Base-by-base conservation (phyloP, 192 early-diverging fungal genomes). In the Phlyctochytrium planicorne region DNA sequence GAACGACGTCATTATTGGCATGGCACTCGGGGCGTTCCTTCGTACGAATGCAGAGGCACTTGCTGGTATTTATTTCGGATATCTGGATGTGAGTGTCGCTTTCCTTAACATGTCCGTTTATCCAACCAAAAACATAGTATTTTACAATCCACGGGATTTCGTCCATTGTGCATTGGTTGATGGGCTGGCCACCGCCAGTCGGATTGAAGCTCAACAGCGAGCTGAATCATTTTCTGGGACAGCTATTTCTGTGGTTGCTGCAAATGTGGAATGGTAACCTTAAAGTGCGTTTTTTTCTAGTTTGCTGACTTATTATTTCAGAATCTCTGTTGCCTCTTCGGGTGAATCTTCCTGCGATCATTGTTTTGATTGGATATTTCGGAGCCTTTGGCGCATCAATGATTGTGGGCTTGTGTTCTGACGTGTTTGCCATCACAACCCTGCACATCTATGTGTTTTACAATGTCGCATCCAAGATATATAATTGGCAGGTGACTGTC, bases 401-500 rank as follows among this genome's bases (percentile, higher is more conserved):
- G 88, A 75, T 89, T 37, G 73, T 98, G 24, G 87, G 92, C 3
- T 75, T 99, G 0, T 71, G 91, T 16, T 91, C 90, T 0, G 97
- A 99, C 65, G 77, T 95, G 16, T 65, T 97, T 29, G 80, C 92
- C 0, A 82, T 97, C 33, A 78, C 88, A 37, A 97, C 97, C 0
- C 56, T 97, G 17, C 96, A 99, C 70, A 85, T 97, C 31, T 94
- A 97, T 68, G 85, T 94, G 76, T 98, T 98, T 77, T 98, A 99
- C 63, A 88, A 91, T 75, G 91, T 99, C 0, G 92, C 95, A 0
- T 90, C 91, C 0, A 88, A 90, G 25, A 93, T 99, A 24, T 97
- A 96, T 71, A 86, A 92, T 69, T 97, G 95, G 96, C 92, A 95
- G 68, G 76, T 96, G 34, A 81, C 83, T 0, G 89, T 88, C 3